Evolutionary conservation across 345 rosid species (phyloP), one percentile per base, ranked within the genome.

Genomic region (Eucalyptus sp.): DNA sequence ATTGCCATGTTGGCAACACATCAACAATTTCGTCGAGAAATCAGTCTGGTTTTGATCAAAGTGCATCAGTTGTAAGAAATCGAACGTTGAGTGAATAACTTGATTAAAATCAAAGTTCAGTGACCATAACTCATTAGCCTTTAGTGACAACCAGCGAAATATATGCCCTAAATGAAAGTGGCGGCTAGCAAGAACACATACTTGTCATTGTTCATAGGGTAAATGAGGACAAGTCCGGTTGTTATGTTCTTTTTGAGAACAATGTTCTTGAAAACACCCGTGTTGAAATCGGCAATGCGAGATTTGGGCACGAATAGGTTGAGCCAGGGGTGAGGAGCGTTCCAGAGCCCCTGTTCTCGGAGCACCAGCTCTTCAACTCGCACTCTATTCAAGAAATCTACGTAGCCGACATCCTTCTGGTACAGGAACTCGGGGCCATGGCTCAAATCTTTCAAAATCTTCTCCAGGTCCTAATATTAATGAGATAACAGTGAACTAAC

Each of bases 291-390:
- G 12, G 76, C 37, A 22, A 93, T 90, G 2, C 90, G 89, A 88
- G 94, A 93, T 89, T 87, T 90, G 9, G 93, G 94, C 15, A 93
- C 50, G 37, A 93, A 93, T 4, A 93, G 86, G 52, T 93, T 93
- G 27, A 93, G 90, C 93, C 94, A 93, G 24, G 94, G 94, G 86
- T 93, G 94, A 83, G 93, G 91, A 88, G 87, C 93, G 14, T 92
- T 91, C 94, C 93, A 92, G 13, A 90, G 86, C 50, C 93, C 92
- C 62, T 84, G 89, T 29, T 92, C 62, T 22, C 62, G 62, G 13
- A 24, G 62, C 62, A 8, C 29, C 62, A 56, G 13, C 62, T 56
- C 62, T 56, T 2, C 91, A 46, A 56, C 87, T 54, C 91, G 86
- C 12, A 92, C 93, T 88, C 94, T 91, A 56, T 90, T 88, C 60